Conservation (phyloP, 2,329 filamentous ascomycete species). For the Biscogniauxia sp. region DNA sequence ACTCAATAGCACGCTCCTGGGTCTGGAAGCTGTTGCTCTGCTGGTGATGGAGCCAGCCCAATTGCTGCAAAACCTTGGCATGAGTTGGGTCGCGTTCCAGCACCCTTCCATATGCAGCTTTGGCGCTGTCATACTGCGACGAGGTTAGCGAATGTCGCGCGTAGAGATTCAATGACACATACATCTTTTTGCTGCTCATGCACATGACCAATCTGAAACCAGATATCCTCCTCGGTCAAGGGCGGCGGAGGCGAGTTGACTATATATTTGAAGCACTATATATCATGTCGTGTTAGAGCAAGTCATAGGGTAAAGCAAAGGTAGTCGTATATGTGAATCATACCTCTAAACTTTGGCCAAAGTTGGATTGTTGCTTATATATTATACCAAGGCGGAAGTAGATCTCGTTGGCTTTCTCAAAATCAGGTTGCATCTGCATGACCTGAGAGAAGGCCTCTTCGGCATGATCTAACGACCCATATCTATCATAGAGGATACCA, state of each 20-base stretch:
- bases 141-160: constrained; percentile 27
- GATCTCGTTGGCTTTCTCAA: constrained; percentile 98
- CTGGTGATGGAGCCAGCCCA: constrained; percentile 97
- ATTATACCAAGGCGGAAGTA: constrained; percentile 99
- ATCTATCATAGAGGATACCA: constrained; percentile 93
- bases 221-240: constrained; percentile 95
- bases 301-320: background rate
- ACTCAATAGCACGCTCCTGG: constrained; percentile 95
- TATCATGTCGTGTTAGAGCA: constrained; percentile 28
- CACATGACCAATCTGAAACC: constrained; percentile 99
- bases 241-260: constrained; percentile 89
- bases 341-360: constrained; percentile 86
- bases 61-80: constrained; percentile 95
- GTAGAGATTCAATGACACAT: constrained; percentile 41
- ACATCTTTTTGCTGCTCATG: constrained; percentile 99
- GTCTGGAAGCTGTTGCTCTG: constrained; percentile 88
- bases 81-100: constrained; percentile 93
- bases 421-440: constrained; percentile 96
- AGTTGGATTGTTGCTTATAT: constrained; percentile 98
- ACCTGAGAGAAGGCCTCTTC: constrained; percentile 98
- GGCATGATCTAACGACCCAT: constrained; percentile 93
- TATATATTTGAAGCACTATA: constrained; percentile 96
- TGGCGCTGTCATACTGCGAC: constrained; percentile 84
- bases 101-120: constrained; percentile 87
- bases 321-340: constrained; percentile 22